Conservation (phyloP, 1,284 basidiomycete genomes). For the Peniophora sp. region DNA sequence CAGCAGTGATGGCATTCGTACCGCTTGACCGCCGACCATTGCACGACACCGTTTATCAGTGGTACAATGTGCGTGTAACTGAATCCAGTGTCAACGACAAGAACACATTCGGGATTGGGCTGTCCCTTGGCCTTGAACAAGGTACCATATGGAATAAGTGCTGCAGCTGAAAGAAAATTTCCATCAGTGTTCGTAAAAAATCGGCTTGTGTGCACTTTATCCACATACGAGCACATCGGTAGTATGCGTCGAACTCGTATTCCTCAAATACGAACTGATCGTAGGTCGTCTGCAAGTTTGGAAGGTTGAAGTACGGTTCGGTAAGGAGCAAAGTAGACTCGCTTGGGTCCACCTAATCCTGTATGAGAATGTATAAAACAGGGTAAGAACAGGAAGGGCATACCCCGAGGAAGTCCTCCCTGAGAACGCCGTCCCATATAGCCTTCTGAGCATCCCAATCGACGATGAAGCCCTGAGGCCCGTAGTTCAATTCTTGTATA, state of each 20-base stretch:
- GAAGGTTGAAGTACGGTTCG: conserved; percentile 90
- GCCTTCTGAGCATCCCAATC: conserved; percentile 92
- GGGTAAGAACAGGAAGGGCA: conserved; percentile 16
- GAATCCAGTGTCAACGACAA: conserved; percentile 88
- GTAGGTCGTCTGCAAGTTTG: conserved; percentile 84
- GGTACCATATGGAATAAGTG: conserved; percentile 64
- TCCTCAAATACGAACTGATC: conserved; percentile 96
- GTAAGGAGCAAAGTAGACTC: conserved; percentile 77
- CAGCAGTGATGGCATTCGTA: conserved; percentile 20
- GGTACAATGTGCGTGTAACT: conserved; percentile 90
- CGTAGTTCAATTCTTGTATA: background rate
- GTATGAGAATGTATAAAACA: conserved; percentile 3
- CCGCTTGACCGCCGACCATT: conserved; percentile 80
- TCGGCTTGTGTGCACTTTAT: conserved; percentile 6
- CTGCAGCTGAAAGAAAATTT: conserved; percentile 51
- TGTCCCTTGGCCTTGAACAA: conserved; percentile 43
- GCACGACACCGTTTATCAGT: conserved; percentile 64
- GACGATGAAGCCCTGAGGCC: conserved; percentile 71
- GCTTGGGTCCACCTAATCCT: conserved; percentile 57
- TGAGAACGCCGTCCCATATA: conserved; percentile 84
- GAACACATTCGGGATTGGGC: conserved; percentile 64
- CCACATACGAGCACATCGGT: conserved; percentile 71
- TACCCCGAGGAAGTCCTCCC: conserved; percentile 61
- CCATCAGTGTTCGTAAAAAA: conserved; percentile 8
- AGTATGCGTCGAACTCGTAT: conserved; percentile 85